These are phyloP conservation scores for Gossypium arboreum DNA, from an alignment of 345 rosid genomes.

Conservation along the genomic window DNA sequence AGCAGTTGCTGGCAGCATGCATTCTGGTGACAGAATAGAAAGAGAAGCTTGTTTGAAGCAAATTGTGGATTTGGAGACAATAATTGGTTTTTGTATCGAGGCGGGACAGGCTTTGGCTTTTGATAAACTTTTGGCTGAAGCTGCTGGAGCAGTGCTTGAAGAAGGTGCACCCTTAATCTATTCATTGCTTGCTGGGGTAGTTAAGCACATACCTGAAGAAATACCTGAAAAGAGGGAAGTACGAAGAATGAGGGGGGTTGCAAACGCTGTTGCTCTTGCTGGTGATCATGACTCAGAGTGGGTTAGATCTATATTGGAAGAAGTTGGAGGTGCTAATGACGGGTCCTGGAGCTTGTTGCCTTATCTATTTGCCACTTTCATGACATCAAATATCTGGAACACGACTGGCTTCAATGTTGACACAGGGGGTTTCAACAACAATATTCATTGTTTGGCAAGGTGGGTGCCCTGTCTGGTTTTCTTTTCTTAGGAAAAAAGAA, in stretches of 20 bases:
- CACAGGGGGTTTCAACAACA: constrained; percentile 95
- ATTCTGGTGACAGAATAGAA: constrained; percentile 87
- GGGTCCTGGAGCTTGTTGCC: constrained; percentile 95
- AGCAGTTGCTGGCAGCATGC: constrained; percentile 88
- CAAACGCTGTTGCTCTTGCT: constrained; percentile 50
- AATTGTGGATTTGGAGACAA: constrained; percentile 90
- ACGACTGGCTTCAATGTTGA: constrained; percentile 85
- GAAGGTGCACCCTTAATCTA: constrained; percentile 78
- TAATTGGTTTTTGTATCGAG: constrained; percentile 88
- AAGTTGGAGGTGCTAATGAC: constrained; percentile 89
- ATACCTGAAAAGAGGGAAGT: constrained; percentile 84
- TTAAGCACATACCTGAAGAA: constrained; percentile 81
- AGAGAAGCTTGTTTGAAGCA: constrained; percentile 75
- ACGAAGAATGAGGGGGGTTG: constrained; percentile 76
- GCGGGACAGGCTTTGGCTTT: constrained; percentile 98
- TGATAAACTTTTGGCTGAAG: constrained; percentile 89
- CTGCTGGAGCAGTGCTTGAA: constrained; percentile 83
- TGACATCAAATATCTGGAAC: constrained; percentile 88
- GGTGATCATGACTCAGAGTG: constrained; percentile 94
- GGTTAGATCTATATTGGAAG: constrained; percentile 87
- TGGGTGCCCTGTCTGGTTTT: constrained; percentile 21
- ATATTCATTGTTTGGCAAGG: constrained; percentile 95
- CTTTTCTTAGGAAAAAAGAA: neutral
- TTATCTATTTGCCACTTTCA: constrained; percentile 78
- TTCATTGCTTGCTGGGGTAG: constrained; percentile 72